Evolutionary conservation across 1,139 yeast species (phyloP), one percentile per base, ranked within the genome.

Genomic region (Sugiyamaella novakii): DNA sequence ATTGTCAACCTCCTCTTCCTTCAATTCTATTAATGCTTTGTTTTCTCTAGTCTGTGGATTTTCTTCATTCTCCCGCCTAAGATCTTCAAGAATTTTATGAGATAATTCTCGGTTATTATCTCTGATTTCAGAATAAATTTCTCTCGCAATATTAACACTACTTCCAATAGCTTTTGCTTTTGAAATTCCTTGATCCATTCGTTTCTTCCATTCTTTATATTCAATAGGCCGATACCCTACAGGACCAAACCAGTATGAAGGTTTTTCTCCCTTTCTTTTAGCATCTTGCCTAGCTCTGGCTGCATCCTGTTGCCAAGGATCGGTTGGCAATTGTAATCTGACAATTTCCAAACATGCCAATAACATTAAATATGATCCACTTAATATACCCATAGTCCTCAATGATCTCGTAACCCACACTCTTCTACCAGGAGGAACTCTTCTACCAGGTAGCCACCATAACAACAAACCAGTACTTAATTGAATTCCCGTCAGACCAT

Each of bases 291-390:
- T 58, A 5, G 70, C 70, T 10, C 27, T 46, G 6, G 55, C 55
- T 1, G 70, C 69, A 38, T 67, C 71, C n/a, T 57, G 66, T 8
- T 54, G 62, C 71, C 71, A 67, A 15, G 71, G 70, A 51, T 67
- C 71, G 31, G 55, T 51, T 10, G 62, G 61, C 28, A 67, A 50
- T 42, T 58, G 58, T 25, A 65, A 41, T 22, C 71, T 57, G 6
- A 59, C 56, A n/a, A 56, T 34, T 41, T 67, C 71, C 47, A 65
- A 46, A 8, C 61, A 57, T 1, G 69, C 56, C 41, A 53, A 42
- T 41, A 59, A 54, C 50, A 65, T 55, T 17, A 65, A 46, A 44
- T 61, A 62, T 10, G 63, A 43, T 4, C 71, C 71, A 1, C 58
- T 47, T 4, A 62, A 33, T 2, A 58, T 45, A 4, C 65, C 63